Evolutionary conservation across 495 filamentous ascomycete genomes (phyloP), one percentile per base, ranked within the genome.

Genomic region (Podospora conica): DNA sequence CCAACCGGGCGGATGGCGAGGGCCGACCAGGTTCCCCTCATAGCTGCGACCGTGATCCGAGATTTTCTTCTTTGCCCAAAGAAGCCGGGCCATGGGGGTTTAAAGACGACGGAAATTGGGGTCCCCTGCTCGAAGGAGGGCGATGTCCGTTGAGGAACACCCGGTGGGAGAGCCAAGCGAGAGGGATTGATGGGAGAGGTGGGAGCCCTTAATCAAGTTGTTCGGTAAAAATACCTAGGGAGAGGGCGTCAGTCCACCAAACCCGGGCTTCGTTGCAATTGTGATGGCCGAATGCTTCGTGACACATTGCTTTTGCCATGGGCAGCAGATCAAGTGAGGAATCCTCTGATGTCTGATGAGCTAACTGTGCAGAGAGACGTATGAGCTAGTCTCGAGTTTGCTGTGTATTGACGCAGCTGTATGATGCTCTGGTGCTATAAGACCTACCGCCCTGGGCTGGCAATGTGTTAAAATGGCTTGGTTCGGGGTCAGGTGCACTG

Each of bases 21-120:
- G 11, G 24, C 60, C 27, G 68, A 66, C 68, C 63, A 60, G 68
- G 68, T 70, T 64, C 68, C 68, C 65, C 65, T 70, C 68, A n/a
- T 18, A n/a, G 40, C 15, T 48, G 3, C 33, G 55, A 15, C 23
- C 33, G 48, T 63, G 53, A 24, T 63, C 57, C 56, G 22, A 58
- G 18, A 65, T 64, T 65, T 70, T 9, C 40, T 6, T 48, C 40
- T 48, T 48, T 18, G 28, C 55, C 58, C 57, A 65, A 28, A 65
- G 65, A 57, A 58, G 61, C 56, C 65, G 68, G 67, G 18, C 63
- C 58, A 23, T 56, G 66, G 53, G 55, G 65, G 53, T 66, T 40
- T 55, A 24, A 63, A 40, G 40, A 48, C 18, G 6, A 54, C 28
- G 24, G 60, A 64, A 61, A 61, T 27, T 56, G 53, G 53, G 65